Conservation (phyloP, 1,284 basidiomycete species). For the Polyporus tsugae region DNA sequence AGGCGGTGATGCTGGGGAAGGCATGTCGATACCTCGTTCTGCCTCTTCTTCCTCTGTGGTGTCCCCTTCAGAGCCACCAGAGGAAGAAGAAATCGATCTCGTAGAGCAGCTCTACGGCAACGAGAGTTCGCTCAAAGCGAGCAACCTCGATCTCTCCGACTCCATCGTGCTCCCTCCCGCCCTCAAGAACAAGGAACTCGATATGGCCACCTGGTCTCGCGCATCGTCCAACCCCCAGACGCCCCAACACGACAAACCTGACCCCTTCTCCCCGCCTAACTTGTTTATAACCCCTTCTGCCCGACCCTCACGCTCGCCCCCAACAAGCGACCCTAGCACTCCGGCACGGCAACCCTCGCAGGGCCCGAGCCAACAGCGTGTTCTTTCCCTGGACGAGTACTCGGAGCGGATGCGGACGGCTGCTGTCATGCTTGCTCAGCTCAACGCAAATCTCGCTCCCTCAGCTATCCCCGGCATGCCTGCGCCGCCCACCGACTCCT, state of each 20-base stretch:
- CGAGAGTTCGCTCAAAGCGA: conserved; percentile 74
- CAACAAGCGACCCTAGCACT: conserved; percentile 22
- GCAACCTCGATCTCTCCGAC: conserved; percentile 79
- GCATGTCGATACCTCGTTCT: conserved; percentile 18
- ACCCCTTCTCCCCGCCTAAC: conserved; percentile 20
- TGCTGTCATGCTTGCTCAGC: conserved; percentile 97
- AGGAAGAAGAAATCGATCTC: conserved; percentile 90
- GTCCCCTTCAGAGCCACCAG: conserved; percentile 37
- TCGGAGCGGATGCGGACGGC: conserved; percentile 98
- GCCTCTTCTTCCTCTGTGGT: conserved; percentile 37
- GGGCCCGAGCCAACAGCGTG: conserved; percentile 23
- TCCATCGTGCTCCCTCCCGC: conserved; percentile 79
- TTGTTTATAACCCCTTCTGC: conserved; percentile 19
- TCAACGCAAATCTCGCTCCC: conserved; percentile 80
- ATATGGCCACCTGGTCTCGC: conserved; percentile 85
- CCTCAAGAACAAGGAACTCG: conserved; percentile 91
- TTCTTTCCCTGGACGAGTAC: conserved; percentile 90
- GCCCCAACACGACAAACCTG: conserved; percentile 41
- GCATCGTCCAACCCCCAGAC: conserved; percentile 61
- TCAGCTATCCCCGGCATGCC: conserved; percentile 47
- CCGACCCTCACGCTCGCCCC: conserved; percentile 13
- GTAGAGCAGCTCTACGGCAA: conserved; percentile 93
- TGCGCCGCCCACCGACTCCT: conserved; percentile 38
- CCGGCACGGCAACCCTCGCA: conserved; percentile 23
- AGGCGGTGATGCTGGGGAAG: conserved; percentile 27